Evolutionary conservation across 495 filamentous ascomycete species (phyloP), one percentile per base, ranked within the genome.

Genomic region (Penicillium parvum): DNA sequence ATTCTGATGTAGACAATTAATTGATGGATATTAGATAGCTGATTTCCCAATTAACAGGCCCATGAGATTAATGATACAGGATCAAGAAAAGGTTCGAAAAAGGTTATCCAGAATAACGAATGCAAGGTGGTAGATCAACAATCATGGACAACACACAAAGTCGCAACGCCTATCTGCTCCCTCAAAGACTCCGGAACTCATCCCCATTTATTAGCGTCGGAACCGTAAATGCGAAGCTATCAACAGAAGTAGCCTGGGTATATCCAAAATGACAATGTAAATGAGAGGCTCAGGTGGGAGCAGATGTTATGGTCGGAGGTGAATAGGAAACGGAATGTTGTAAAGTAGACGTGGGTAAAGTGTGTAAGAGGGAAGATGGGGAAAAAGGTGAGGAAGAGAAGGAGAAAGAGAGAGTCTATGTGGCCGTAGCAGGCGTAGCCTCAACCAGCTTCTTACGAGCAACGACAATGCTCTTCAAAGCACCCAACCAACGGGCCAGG

Each of bases 401-500:
- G 27, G 21, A 20, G 5, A 30, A 35, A 20, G 16, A 12, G 14
- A 32, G 17, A 35, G 22, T 27, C 28, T 27, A 43, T 16, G 32
- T 23, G 15, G 49, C 27, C 8, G 47, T 22, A 11, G 49, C 29
- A 21, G 46, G 15, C n/a, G 57, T 22, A 18, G 57, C 40, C 8
- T 54, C 57, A 26, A n/a, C n/a, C n/a, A 55, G 47, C 23, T 75
- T 77, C 81, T 90, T 59, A 74, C 81, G 65, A 5, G 62, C 61
- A 37, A 64, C 64, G 32, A 96, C 66, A 42, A 95, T 74, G 60
- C 88, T 95, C 66, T 96, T 96, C 58, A 97, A 72, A 1, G 88
- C 85, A 1, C 94, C 92, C 2, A 97, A 71, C 71, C 86, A 95
- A 48, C 83, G 84, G 8, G 89, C 81, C 30, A 97, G 69, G 14